Percentiles rank a stretch among this genome's conserved stretches.
These are phyloP conservation scores for Penicillium sp. DNA, from an alignment of 2,329 filamentous ascomycete species.

Conservation along the genomic window DNA sequence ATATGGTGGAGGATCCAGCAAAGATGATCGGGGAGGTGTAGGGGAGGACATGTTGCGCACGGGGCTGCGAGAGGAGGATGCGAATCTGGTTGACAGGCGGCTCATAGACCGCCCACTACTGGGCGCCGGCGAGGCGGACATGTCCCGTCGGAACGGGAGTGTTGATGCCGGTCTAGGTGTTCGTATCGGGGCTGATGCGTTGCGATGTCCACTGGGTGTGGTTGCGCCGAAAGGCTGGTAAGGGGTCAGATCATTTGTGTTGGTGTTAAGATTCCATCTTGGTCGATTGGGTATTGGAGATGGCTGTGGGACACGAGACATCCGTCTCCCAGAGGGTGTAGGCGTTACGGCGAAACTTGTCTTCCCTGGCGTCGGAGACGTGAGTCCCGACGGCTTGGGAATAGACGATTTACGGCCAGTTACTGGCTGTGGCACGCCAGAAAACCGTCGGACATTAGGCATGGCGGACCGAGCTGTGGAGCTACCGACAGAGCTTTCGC, in stretches of 20 bases:
- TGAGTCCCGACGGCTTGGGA: constrained; percentile 31
- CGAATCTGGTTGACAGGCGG: constrained; percentile 34
- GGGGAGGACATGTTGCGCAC: constrained; percentile 28
- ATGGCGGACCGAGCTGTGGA: constrained; percentile 40
- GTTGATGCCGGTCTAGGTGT: constrained; percentile 42
- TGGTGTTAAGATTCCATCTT: constrained; percentile 71
- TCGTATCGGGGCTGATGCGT: constrained; percentile 20
- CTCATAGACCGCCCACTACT: constrained; percentile 32
- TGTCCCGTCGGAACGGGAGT: constrained; percentile 45
- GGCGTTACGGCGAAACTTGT: constrained; percentile 54
- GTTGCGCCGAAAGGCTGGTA: constrained; percentile 64
- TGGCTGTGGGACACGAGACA: constrained; percentile 48
- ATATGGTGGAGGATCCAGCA: constrained; percentile 45
- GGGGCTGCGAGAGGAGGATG: constrained; percentile 33
- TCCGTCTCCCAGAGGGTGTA: constrained; percentile 43
- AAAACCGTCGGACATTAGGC: constrained; percentile 47
- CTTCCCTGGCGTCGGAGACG: constrained; percentile 38
- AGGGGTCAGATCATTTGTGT: constrained; percentile 63
- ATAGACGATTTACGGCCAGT: constrained; percentile 40
- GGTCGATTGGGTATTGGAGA: constrained; percentile 58
- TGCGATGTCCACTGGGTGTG: constrained; percentile 48
- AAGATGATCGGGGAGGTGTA: constrained; percentile 26
- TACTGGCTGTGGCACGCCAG: constrained; percentile 46
- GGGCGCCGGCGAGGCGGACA: constrained; percentile 42
- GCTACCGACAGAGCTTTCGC: constrained; percentile 48